Conservation (phyloP, 331 rosid species). For the Quercus lobata region DNA sequence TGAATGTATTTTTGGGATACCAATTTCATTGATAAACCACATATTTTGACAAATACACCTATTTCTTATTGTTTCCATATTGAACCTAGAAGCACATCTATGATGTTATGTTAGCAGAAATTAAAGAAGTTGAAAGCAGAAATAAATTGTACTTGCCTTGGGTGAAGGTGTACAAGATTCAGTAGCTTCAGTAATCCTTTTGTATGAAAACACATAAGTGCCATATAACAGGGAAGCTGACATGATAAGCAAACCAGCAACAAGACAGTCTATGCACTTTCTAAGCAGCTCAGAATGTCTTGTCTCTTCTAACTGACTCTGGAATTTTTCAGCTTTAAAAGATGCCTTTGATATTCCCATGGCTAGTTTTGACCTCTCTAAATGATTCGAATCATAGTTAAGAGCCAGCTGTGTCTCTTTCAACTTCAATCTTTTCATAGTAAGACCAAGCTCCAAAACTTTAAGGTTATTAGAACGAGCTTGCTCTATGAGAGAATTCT, state of each 20-base stretch:
- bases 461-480: constrained; percentile 74
- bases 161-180: constrained; percentile 58
- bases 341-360: constrained; percentile 68
- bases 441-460: constrained; percentile 50
- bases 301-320: constrained; percentile 62
- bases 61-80: neutral
- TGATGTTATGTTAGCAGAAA: neutral
- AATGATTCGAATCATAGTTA: constrained; percentile 41
- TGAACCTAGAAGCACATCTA: neutral
- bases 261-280: constrained; percentile 77
- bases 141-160: constrained; percentile 47
- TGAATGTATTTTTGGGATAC: neutral
- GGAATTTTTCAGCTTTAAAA: constrained; percentile 66
- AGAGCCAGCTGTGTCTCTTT: constrained; percentile 54
- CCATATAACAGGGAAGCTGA: constrained; percentile 55
- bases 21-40: neutral
- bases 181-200: constrained; percentile 65
- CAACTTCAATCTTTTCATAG: constrained; percentile 42
- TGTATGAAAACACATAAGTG: constrained; percentile 56
- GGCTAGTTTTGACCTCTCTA: constrained; percentile 59
- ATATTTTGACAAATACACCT: neutral
- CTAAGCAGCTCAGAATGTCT: constrained; percentile 60
- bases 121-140: neutral
- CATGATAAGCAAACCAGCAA: constrained; percentile 76
- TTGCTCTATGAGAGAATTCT: constrained; percentile 64